These are phyloP conservation scores for Erodium moschatum DNA, from an alignment of 441 rosid species.

Conservation along the genomic window DNA sequence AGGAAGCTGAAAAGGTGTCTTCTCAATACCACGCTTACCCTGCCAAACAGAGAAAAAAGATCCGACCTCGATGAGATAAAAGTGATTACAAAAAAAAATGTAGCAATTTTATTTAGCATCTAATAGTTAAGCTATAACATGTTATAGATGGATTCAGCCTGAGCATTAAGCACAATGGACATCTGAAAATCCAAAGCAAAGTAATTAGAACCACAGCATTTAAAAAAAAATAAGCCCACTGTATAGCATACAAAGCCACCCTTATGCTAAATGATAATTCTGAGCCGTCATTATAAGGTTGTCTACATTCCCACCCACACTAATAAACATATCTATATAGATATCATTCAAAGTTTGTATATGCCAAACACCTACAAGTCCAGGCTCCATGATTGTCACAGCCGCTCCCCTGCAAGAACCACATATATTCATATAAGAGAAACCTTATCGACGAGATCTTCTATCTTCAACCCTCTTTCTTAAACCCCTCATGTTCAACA, in stretches of 20 bases:
- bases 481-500: slow-evolving; percentile 34
- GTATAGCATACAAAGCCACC: slow-evolving; percentile 20
- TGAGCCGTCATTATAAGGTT: slow-evolving; percentile 4
- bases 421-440: slow-evolving; percentile 95
- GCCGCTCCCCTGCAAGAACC: slow-evolving; percentile 97
- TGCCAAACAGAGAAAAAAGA: slow-evolving; percentile 33
- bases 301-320: slow-evolving; percentile 39
- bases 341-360: slow-evolving; percentile 41
- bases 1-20: slow-evolving; percentile 95
- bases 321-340: slow-evolving; percentile 29
- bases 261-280: slow-evolving; percentile 6
- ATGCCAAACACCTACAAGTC: slow-evolving; percentile 88
- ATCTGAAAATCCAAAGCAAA: slow-evolving; percentile 55
- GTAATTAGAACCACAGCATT: slow-evolving; percentile 33
- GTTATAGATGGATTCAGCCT: slow-evolving; percentile 32
- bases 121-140: slow-evolving; percentile 18
- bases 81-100: slow-evolving; percentile 15
- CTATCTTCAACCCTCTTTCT: slow-evolving; percentile 43
- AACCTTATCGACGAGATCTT: slow-evolving; percentile 55
- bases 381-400: slow-evolving; percentile 86
- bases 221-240: slow-evolving; percentile 19
- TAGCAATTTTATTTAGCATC: slow-evolving; percentile 9
- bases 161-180: slow-evolving; percentile 38
- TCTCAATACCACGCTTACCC: slow-evolving; percentile 99
- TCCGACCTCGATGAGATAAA: slow-evolving; percentile 39